Evolutionary conservation across 1,284 basidiomycete species (phyloP).

Genomic region (Sparassis latifolia): DNA sequence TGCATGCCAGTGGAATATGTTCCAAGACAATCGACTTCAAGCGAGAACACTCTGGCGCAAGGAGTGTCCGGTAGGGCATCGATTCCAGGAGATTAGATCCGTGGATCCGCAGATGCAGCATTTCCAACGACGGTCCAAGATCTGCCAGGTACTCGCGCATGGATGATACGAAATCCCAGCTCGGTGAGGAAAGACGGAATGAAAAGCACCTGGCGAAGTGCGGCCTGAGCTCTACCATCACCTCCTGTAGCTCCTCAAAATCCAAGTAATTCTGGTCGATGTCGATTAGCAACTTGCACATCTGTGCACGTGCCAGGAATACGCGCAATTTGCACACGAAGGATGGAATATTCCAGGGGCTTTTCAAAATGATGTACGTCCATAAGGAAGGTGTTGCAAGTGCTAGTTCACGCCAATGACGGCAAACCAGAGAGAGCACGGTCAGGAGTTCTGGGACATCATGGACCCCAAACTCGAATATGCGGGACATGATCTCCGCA

Average conservation of each 20-base stretch:
- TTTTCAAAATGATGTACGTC: slow-evolving; percentile 27
- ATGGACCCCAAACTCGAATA: slow-evolving; percentile 29
- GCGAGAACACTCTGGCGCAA: slow-evolving; percentile 22
- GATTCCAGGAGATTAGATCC: slow-evolving; percentile 22
- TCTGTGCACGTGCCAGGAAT: slow-evolving; percentile 23
- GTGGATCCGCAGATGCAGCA: slow-evolving; percentile 24
- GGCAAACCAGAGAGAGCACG: slow-evolving; percentile 23
- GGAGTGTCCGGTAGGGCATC: slow-evolving; percentile 18
- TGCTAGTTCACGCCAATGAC: slow-evolving; percentile 22
- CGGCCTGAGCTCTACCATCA: slow-evolving; percentile 23
- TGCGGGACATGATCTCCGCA: slow-evolving; percentile 27
- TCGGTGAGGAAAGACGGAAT: slow-evolving; percentile 22
- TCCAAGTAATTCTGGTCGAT: slow-evolving; percentile 26
- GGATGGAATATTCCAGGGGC: slow-evolving; percentile 20
- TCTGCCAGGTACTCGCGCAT: slow-evolving; percentile 17
- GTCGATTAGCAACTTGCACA: slow-evolving; percentile 25
- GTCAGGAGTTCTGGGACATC: slow-evolving; percentile 19
- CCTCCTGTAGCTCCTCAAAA: slow-evolving; percentile 15
- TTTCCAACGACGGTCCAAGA: slow-evolving; percentile 23
- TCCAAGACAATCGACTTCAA: slow-evolving; percentile 24
- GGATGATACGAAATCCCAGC: slow-evolving; percentile 25
- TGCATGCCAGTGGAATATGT: slow-evolving; percentile 23
- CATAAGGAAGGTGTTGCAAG: slow-evolving; percentile 25
- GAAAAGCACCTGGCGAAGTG: slow-evolving; percentile 26
- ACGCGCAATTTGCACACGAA: slow-evolving; percentile 23